phyloP scores from a whole-genome alignment of 2,329 filamentous ascomycete species.

The Pyrenophora graminea region DNA sequence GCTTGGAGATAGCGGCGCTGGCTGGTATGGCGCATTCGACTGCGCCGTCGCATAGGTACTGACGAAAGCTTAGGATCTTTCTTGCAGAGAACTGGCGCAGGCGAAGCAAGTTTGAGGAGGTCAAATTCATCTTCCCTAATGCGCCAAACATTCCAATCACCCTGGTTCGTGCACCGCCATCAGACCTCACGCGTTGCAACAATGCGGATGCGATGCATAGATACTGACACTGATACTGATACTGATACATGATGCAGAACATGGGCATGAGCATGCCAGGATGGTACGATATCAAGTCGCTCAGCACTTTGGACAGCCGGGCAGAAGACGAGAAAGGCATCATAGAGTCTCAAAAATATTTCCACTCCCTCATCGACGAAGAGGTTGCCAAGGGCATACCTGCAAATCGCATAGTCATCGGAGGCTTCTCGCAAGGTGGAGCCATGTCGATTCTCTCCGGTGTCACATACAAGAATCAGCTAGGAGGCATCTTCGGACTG shows the following conservation, averaged over 20 bases:
- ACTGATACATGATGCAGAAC: slow-evolving; percentile 57
- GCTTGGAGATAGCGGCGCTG: slow-evolving; percentile 77
- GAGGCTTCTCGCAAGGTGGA: slow-evolving; percentile 84
- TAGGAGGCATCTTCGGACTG: slow-evolving; percentile 86
- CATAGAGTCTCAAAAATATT: slow-evolving; percentile 70
- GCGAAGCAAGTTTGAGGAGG: slow-evolving; percentile 78
- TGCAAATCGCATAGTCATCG: slow-evolving; percentile 80
- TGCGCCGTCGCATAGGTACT: slow-evolving; percentile 11
- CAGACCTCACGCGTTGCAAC: neutral
- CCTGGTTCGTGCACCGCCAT: slow-evolving; percentile 58
- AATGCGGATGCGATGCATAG: neutral
- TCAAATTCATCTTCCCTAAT: slow-evolving; percentile 93
- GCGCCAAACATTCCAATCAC: slow-evolving; percentile 86
- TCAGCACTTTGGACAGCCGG: slow-evolving; percentile 51
- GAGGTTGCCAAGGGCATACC: slow-evolving; percentile 83
- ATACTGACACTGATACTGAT: neutral
- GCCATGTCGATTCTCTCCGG: slow-evolving; percentile 84
- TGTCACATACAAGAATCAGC: slow-evolving; percentile 71
- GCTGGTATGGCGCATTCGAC: slow-evolving; percentile 62
- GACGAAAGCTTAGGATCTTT: slow-evolving; percentile 59
- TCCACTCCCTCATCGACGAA: slow-evolving; percentile 76
- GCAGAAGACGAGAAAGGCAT: slow-evolving; percentile 75
- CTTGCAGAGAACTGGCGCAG: slow-evolving; percentile 87
- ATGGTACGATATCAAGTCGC: slow-evolving; percentile 75
- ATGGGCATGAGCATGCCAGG: slow-evolving; percentile 80